Percentiles rank a stretch among this genome's conserved stretches.
phyloP scores from a whole-genome alignment of 306 rosid species.

The Pachyrhizus erosus region DNA sequence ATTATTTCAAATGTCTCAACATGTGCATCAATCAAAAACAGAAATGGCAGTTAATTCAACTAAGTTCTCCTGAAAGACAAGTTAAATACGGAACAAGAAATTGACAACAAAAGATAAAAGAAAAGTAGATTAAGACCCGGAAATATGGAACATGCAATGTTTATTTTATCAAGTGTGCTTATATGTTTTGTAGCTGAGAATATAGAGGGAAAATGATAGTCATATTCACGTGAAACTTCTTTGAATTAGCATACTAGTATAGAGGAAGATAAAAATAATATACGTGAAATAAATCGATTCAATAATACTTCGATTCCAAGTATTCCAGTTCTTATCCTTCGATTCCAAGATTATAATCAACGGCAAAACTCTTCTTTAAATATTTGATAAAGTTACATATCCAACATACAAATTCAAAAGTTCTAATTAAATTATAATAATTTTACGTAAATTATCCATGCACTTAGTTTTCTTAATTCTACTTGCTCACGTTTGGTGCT shows the following conservation, averaged over 20 bases:
- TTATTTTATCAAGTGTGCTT: not conserved
- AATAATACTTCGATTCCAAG: too few relatives aligned
- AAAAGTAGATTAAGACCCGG: not conserved
- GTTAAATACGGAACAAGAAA: not conserved
- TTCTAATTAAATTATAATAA: too few relatives aligned
- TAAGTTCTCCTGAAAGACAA: not conserved
- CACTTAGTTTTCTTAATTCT: not conserved
- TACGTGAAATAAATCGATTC: slow-evolving; percentile 31
- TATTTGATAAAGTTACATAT: too few relatives aligned
- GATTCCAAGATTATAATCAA: too few relatives aligned
- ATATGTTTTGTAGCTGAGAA: slow-evolving; percentile 28
- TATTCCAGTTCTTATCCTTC: too few relatives aligned
- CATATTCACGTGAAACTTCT: not conserved
- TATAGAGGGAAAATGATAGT: slow-evolving; percentile 8
- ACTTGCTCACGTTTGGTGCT: not conserved
- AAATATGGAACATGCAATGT: not conserved
- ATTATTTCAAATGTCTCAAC: not conserved
- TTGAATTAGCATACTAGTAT: not conserved
- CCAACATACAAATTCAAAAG: too few relatives aligned
- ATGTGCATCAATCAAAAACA: not conserved
- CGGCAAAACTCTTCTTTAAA: too few relatives aligned
- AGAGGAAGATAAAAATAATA: slow-evolving; percentile 26
- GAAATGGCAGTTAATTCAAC: slow-evolving; percentile 5
- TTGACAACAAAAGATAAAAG: not conserved
- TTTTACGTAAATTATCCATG: rapidly evolving